Evolutionary conservation across 164 flowering plant genomes (phyloP).

Genomic region (Aristolochia fimbriata): DNA sequence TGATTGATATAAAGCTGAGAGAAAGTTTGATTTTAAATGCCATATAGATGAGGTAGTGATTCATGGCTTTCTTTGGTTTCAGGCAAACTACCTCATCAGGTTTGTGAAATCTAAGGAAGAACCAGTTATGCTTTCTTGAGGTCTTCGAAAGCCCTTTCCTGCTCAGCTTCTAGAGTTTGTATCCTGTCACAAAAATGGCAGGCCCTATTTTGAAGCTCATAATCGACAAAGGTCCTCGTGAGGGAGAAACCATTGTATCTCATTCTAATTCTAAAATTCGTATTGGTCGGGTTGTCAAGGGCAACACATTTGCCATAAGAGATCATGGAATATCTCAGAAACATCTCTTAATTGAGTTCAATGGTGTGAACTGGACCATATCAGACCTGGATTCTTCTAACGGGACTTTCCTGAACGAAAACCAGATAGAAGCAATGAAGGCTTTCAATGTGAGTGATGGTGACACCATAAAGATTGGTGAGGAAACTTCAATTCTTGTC

Average conservation of each 20-base stretch:
- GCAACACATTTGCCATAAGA: slow-evolving; percentile 4
- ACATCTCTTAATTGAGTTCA: slow-evolving; percentile 5
- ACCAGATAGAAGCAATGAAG: not conserved
- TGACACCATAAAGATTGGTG: slow-evolving; percentile 9
- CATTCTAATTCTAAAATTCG: slow-evolving; percentile 1
- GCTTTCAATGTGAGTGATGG: slow-evolving; percentile 2
- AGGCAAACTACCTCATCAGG: no score
- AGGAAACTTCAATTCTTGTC: not conserved
- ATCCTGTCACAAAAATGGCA: slow-evolving; percentile 1
- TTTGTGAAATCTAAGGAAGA: no score
- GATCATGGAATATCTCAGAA: slow-evolving; percentile 10
- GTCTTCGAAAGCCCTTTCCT: no score
- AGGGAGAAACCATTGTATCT: slow-evolving; percentile 4
- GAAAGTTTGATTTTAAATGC: no score
- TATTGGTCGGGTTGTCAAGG: slow-evolving; percentile 7
- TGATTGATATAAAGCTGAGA: no score
- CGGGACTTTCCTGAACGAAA: slow-evolving; percentile 7
- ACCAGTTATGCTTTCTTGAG: no score
- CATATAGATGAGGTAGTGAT: no score
- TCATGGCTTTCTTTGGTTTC: no score
- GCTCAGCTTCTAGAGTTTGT: no score
- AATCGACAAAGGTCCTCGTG: slow-evolving; percentile 5
- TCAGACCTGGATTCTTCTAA: slow-evolving; percentile 8
- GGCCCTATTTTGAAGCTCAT: slow-evolving; percentile 1
- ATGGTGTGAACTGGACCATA: slow-evolving; percentile 3